These are phyloP conservation scores for Periconia sp. DNA, from an alignment of 2,329 filamentous ascomycete species.

Conservation along the genomic window DNA sequence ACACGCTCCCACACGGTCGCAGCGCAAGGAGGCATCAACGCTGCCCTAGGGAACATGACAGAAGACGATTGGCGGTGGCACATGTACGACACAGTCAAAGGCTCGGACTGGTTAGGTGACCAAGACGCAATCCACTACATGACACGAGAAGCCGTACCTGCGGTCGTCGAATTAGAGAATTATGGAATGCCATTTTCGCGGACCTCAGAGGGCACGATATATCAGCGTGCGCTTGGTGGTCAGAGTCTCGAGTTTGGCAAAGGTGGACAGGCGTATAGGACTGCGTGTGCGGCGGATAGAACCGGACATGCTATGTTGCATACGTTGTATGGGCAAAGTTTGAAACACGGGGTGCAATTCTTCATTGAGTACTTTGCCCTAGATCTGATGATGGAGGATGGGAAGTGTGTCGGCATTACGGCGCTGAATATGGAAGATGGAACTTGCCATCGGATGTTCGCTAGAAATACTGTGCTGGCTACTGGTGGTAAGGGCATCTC, in stretches of 20 bases:
- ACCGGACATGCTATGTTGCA: slow-evolving; percentile 59
- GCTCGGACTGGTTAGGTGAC: slow-evolving; percentile 65
- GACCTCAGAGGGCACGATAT: slow-evolving; percentile 53
- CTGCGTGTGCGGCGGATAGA: slow-evolving; percentile 54
- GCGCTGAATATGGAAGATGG: slow-evolving; percentile 58
- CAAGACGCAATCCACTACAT: slow-evolving; percentile 67
- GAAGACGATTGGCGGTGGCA: slow-evolving; percentile 66
- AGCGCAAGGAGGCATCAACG: slow-evolving; percentile 70
- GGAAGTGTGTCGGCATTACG: slow-evolving; percentile 54
- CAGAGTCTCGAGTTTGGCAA: slow-evolving; percentile 56
- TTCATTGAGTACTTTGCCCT: slow-evolving; percentile 59
- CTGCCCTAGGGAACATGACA: slow-evolving; percentile 60
- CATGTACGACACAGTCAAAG: slow-evolving; percentile 66
- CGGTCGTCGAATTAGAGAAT: slow-evolving; percentile 62
- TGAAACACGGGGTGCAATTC: slow-evolving; percentile 57
- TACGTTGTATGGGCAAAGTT: slow-evolving; percentile 57
- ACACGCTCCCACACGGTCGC: slow-evolving; percentile 70
- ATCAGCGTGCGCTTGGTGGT: slow-evolving; percentile 57
- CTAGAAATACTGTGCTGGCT: slow-evolving; percentile 55
- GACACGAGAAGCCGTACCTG: slow-evolving; percentile 61
- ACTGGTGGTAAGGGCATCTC: slow-evolving; percentile 47
- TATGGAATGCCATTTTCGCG: slow-evolving; percentile 63
- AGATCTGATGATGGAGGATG: slow-evolving; percentile 57
- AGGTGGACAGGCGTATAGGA: slow-evolving; percentile 57
- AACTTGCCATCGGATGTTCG: slow-evolving; percentile 56